Evolutionary conservation across 768 basidiomycete genomes (phyloP).

Genomic region (Mycena galopus): DNA sequence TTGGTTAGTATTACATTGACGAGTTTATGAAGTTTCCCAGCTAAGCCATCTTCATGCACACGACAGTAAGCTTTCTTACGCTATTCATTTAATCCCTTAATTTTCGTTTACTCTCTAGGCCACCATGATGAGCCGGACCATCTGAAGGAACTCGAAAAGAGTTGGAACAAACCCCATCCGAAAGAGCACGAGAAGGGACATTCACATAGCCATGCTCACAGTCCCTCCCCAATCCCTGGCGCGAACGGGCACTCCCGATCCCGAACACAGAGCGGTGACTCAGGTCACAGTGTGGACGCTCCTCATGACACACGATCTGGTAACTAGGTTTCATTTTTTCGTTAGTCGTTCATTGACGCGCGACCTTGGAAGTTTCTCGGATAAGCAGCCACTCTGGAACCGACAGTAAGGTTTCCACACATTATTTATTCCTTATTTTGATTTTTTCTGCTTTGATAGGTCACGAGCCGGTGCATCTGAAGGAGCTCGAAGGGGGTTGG

Average conservation of each 20-base stretch:
- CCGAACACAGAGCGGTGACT: slow-evolving; percentile 53
- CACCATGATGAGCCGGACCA: slow-evolving; percentile 38
- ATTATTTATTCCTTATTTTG: neutral
- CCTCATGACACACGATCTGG: slow-evolving; percentile 37
- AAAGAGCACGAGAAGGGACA: slow-evolving; percentile 37
- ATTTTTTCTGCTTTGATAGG: neutral
- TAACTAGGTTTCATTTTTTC: slow-evolving; percentile 2
- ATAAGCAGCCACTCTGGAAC: slow-evolving; percentile 24
- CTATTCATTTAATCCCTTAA: neutral
- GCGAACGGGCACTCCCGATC: slow-evolving; percentile 39
- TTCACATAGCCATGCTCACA: slow-evolving; percentile 38
- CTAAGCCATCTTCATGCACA: slow-evolving; percentile 23
- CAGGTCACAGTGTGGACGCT: slow-evolving; percentile 56
- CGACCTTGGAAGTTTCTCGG: slow-evolving; percentile 35
- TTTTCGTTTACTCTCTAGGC: slow-evolving; percentile 6
- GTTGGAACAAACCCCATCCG: slow-evolving; percentile 56
- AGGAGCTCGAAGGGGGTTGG: slow-evolving; percentile 65
- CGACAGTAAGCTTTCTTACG: slow-evolving; percentile 31
- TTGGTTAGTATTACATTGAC: neutral
- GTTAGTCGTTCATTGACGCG: neutral
- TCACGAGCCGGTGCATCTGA: slow-evolving; percentile 38
- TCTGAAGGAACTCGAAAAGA: slow-evolving; percentile 59
- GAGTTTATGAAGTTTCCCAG: slow-evolving; percentile 35
- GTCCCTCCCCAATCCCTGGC: slow-evolving; percentile 42
- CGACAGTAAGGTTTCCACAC: slow-evolving; percentile 30